Evolutionary conservation across 2,329 filamentous ascomycete genomes (phyloP), one percentile per base, ranked within the genome.

Genomic region (Hypocreales sp.): DNA sequence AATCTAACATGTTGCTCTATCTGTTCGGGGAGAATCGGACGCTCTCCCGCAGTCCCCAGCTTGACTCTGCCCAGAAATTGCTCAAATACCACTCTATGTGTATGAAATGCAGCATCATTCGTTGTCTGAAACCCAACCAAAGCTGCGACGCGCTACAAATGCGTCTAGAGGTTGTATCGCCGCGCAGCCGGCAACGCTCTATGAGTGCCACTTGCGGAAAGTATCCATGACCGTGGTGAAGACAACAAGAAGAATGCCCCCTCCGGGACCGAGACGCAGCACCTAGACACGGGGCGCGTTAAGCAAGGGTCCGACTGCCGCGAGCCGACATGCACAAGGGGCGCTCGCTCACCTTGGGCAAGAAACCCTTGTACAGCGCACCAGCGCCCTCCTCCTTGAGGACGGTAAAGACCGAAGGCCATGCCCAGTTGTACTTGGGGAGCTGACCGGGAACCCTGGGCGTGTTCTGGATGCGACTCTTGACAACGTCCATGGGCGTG

Each of bases 381-480:
- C 56, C 58, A 50, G 93, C 87, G 5, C 90, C 90, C 57, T 98
- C 90, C 60, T 98, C 90, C 58, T 72, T 82, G 57, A 83, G 75
- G 34, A 98, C 82, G 7, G 81, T 90, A 31, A 69, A 76, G 27
- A 94, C 64, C 14, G 83, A 75, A 25, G 83, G 81, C 71, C 77
- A 93, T 18, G 90, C 90, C 90, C 90, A 98, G 70, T 95, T 94
- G 64, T 98, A 98, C 68, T 98, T 98, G 48, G 81, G 81, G 14
- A 73, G 58, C 29, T 70, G 64, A 5, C 90, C 90, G n/a, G 79
- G 53, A 21, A 92, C 61, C 64, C 80, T 87, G 39, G 80, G 67
- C 30, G 72, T 83, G 60, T 98, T 98, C 58, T 98, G 90, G 41
- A 98, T 98, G 37, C 90, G 78, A 39, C 81, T 92, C 71, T 98